Evolutionary conservation across 257 asterid genomes (phyloP).

Genomic region (Solanum lignicaule): DNA sequence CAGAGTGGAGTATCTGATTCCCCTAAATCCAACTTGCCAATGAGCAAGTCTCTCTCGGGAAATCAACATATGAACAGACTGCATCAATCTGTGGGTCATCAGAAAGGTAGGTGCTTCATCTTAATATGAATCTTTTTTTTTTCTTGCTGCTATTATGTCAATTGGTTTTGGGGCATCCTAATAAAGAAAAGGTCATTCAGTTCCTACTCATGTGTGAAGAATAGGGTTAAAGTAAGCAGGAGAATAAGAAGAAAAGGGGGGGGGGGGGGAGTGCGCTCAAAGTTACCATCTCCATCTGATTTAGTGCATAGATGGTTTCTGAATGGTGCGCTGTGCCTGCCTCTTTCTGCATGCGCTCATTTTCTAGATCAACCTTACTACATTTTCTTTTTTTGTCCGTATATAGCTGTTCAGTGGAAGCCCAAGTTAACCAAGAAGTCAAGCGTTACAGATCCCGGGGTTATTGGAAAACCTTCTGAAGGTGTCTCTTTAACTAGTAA

Average conservation of each 20-base stretch:
- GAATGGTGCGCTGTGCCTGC: neutral
- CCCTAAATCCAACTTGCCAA: constrained; percentile 21
- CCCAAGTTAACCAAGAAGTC: constrained; percentile 66
- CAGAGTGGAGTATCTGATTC: constrained; percentile 41
- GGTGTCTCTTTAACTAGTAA: constrained; percentile 28
- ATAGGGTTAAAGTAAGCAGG: neutral
- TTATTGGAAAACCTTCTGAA: constrained; percentile 48
- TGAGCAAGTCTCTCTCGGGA: constrained; percentile 41
- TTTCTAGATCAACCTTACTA: constrained; percentile 7
- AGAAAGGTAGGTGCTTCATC: constrained; percentile 46
- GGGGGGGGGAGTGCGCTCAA: neutral
- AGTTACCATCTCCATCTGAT: neutral
- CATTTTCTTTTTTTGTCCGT: constrained; percentile 28
- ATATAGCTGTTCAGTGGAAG: constrained; percentile 60
- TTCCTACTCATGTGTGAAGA: neutral
- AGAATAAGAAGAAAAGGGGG: neutral
- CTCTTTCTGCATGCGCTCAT: neutral
- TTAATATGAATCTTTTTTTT: constrained; percentile 12
- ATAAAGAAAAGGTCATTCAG: neutral
- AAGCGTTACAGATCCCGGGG: constrained; percentile 37
- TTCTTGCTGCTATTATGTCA: constrained; percentile 61
- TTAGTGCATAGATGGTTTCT: neutral
- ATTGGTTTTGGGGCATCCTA: constrained; percentile 12
- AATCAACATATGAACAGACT: constrained; percentile 40
- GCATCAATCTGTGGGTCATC: constrained; percentile 83